phyloP scores from a whole-genome alignment of 2,329 filamentous ascomycete species.

The Aspergillus piperis region DNA sequence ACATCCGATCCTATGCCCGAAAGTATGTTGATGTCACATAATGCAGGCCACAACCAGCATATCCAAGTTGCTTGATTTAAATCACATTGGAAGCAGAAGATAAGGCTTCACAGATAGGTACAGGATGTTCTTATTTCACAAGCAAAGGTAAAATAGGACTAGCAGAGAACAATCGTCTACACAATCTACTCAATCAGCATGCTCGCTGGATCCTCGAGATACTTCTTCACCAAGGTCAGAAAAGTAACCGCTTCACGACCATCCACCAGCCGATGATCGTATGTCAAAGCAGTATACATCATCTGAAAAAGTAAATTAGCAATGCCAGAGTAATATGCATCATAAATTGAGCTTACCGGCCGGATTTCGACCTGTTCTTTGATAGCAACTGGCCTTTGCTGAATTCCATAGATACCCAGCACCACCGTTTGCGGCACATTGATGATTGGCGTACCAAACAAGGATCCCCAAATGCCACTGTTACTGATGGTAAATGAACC shows the following conservation, averaged over 20 bases:
- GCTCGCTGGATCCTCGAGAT: slow-evolving; percentile 88
- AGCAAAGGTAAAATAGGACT: too few relatives aligned
- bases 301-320: slow-evolving; percentile 56
- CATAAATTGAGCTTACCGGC: slow-evolving; percentile 55
- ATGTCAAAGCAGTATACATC: slow-evolving; percentile 98
- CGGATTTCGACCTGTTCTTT: slow-evolving; percentile 93
- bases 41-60: too few relatives aligned
- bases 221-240: slow-evolving; percentile 72
- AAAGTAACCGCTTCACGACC: slow-evolving; percentile 95
- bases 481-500: slow-evolving; percentile 99
- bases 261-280: slow-evolving; percentile 93
- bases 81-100: too few relatives aligned
- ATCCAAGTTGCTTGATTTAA: too few relatives aligned
- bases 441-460: slow-evolving; percentile 98
- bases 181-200: slow-evolving; percentile 66
- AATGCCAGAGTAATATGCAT: not conserved
- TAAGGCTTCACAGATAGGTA: too few relatives aligned
- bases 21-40: too few relatives aligned
- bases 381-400: slow-evolving; percentile 83
- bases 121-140: too few relatives aligned
- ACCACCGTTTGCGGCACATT: slow-evolving; percentile 92
- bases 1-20: too few relatives aligned
- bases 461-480: slow-evolving; percentile 90
- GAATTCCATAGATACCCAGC: slow-evolving; percentile 91
- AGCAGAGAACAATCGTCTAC: too few relatives aligned